phyloP scores from a whole-genome alignment of 345 rosid genomes.

The Gossypium herbaceum region DNA sequence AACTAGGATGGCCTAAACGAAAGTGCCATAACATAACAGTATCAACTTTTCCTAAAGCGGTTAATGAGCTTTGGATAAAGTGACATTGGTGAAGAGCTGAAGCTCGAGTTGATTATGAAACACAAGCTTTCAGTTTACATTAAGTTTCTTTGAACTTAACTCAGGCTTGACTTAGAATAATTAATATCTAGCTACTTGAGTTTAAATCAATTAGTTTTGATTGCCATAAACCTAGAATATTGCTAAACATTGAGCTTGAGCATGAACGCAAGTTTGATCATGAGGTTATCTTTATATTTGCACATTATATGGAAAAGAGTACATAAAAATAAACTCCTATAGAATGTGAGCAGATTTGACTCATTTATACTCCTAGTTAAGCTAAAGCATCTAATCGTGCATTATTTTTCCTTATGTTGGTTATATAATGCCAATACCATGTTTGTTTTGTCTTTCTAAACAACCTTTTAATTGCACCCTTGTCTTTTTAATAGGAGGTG shows the following conservation, averaged over 20 bases:
- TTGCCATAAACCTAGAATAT: not conserved
- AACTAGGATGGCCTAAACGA: too few relatives aligned
- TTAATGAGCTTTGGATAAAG: not conserved
- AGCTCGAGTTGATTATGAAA: not conserved
- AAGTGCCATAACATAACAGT: too few relatives aligned
- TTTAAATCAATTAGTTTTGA: not conserved
- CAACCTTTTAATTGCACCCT: not conserved
- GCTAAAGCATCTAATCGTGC: not conserved
- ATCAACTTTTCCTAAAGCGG: too few relatives aligned
- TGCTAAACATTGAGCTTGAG: not conserved
- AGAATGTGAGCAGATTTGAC: not conserved
- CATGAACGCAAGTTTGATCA: not conserved
- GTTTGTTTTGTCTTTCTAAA: not conserved
- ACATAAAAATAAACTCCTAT: not conserved
- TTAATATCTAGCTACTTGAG: not conserved
- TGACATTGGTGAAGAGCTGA: not conserved
- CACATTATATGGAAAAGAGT: not conserved
- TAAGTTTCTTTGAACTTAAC: constrained; percentile 2
- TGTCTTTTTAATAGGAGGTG: constrained; percentile 58
- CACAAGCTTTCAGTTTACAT: not conserved
- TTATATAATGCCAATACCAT: not conserved
- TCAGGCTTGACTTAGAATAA: not conserved
- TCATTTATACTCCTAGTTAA: too few relatives aligned
- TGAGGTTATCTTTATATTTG: not conserved
- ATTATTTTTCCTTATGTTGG: not conserved